Percentiles rank a stretch among this genome's conserved stretches.
Evolutionary conservation across 306 rosid genomes (phyloP).

Genomic region (Parietaria judaica): DNA sequence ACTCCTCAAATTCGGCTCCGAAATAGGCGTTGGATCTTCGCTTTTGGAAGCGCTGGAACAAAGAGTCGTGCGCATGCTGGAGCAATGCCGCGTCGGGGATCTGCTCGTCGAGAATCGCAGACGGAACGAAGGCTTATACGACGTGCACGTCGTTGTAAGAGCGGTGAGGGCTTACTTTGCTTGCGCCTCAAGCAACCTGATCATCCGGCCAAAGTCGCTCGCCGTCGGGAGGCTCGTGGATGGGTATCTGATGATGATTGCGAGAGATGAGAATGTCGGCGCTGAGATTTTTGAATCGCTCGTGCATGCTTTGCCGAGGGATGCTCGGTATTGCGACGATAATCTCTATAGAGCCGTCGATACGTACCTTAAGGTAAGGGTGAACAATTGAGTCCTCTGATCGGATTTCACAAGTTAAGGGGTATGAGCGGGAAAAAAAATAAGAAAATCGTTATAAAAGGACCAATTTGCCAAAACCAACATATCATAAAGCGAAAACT

Average conservation of each 20-base stretch:
- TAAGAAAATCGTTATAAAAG: too few species aligned
- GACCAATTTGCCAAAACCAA: too few species aligned
- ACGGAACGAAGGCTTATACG: conserved; percentile 32
- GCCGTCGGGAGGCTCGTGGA: conserved; percentile 65
- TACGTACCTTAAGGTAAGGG: conserved; percentile 30
- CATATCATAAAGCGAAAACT: too few species aligned
- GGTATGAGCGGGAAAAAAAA: too few species aligned
- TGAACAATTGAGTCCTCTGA: too few species aligned
- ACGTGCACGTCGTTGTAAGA: conserved; percentile 41
- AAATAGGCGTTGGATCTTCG: conserved; percentile 35
- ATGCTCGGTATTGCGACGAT: conserved; percentile 27
- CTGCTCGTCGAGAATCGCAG: conserved; percentile 52
- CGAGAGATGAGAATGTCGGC: conserved; percentile 54
- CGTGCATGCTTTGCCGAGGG: conserved; percentile 30
- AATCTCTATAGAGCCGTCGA: conserved; percentile 34
- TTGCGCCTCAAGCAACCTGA: conserved; percentile 17
- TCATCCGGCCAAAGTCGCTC: conserved; percentile 27
- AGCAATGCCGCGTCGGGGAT: conserved; percentile 40
- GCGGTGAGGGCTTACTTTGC: conserved; percentile 43
- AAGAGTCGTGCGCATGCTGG: conserved; percentile 52
- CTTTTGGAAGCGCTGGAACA: conserved; percentile 36
- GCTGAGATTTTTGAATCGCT: conserved; percentile 44
- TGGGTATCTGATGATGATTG: conserved; percentile 50
- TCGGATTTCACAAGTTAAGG: too few species aligned
- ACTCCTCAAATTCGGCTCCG: conserved; percentile 47